Base-by-base conservation (phyloP, 768 basidiomycete species). In the Gloeophyllum trabeum region DNA sequence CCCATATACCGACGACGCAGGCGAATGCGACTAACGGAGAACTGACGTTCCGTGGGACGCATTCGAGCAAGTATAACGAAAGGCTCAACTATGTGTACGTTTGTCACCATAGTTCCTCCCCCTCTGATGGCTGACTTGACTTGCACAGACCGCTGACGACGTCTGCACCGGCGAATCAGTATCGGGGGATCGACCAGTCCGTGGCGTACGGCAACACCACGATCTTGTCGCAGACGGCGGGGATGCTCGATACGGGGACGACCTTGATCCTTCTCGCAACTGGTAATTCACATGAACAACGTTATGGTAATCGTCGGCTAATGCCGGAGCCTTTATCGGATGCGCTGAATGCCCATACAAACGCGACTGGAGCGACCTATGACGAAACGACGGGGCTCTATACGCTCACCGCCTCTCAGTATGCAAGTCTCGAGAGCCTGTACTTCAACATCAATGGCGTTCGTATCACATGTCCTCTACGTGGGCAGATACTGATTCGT, bases 31-130 rank as follows among this genome's bases (percentile, higher is more conserved):
- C 32, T 16, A 48, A 52, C 38, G 51, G 51, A 20, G 36, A 47
- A 24, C 34, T 52, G 13, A 47, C 46, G 6, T 54, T 45, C 43
- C 71, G 72, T 47, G 69, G 71, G 34, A 60, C 57, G 39, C 71
- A 75, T 47, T 52, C 54, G 46, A 51, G 55, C 45, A 71, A 70
- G 54, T 66, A 63, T 53, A 65, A 63, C 24, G 69, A 71, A 1
- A 42, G 57, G 14, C 51, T 78, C 40, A 51, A 51, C 37, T 76
- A 65, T 51, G 59, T 61, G 70, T 72, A 42, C 34, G 61, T 46
- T 41, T 24, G 36, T 19, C 32, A 26, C n/a, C 28, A 16, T 35
- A 16, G 21, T 41, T 18, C 3, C 24, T 24, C 22, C 16, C 12
- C 20, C 45, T 14, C 44, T 24, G n/a, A 30, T 25, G 16, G 14